A percentile compares a stretch with the other conserved stretches of the same genome.
Evolutionary conservation across 2,329 filamentous ascomycete genomes (phyloP).

Genomic region (Blastomyces percursus): DNA sequence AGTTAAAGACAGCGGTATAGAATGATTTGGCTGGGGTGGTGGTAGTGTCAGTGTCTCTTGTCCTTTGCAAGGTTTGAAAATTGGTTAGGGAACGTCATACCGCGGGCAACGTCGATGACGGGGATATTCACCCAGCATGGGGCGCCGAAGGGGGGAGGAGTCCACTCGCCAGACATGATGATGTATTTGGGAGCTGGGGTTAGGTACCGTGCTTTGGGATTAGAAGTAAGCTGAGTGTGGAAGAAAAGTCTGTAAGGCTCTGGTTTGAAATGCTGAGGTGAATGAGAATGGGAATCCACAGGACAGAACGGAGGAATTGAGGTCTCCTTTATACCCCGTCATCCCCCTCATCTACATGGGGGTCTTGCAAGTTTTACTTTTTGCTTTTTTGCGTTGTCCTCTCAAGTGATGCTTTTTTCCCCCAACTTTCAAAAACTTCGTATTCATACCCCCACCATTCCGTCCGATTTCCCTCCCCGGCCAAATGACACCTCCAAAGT

Average conservation of each 20-base stretch:
- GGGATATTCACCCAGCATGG: slow-evolving; percentile 19
- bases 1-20: slow-evolving; percentile 18
- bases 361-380: not conserved
- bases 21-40: slow-evolving; percentile 17
- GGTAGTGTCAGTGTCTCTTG: not conserved
- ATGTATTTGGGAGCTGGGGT: not conserved
- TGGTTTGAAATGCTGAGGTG: not conserved
- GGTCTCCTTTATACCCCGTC: not conserved
- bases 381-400: not conserved
- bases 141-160: slow-evolving; percentile 14
- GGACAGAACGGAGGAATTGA: not conserved
- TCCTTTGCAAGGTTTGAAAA: not conserved
- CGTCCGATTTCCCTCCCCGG: no score
- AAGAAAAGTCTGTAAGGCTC: not conserved
- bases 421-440: not conserved
- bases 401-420: not conserved
- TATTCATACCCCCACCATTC: not conserved
- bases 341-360: not conserved
- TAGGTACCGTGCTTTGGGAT: not conserved
- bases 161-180: slow-evolving; percentile 10
- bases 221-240: not conserved
- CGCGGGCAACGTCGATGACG: slow-evolving; percentile 15
- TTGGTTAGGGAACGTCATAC: slow-evolving; percentile 5
- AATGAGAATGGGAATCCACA: not conserved
- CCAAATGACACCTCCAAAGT: not conserved